A percentile compares a stretch with the other conserved stretches of the same genome.
Conservation (phyloP, 148 eudicot genomes). For the Cornus kousa region DNA sequence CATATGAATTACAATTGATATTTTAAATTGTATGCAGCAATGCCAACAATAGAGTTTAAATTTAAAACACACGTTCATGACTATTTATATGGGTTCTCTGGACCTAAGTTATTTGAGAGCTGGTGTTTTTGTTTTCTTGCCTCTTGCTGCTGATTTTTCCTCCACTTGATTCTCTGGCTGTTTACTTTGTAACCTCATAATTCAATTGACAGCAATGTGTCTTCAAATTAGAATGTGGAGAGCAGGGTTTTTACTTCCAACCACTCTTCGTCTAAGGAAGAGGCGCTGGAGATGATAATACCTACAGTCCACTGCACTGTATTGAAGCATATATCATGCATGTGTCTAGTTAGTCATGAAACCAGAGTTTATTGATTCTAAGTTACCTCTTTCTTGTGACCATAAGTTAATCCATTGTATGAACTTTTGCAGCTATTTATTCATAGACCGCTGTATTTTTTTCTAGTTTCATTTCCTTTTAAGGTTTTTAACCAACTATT, state of each 20-base stretch:
- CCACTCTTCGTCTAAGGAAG: background rate
- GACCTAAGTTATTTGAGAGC: too few species aligned
- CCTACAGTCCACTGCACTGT: background rate
- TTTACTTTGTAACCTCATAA: background rate
- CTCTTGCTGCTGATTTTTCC: background rate
- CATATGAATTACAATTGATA: background rate
- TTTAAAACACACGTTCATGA: background rate
- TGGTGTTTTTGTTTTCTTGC: background rate
- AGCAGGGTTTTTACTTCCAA: background rate
- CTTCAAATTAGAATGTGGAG: background rate
- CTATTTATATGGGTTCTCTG: background rate
- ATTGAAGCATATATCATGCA: background rate
- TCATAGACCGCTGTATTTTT: background rate
- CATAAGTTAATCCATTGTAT: background rate
- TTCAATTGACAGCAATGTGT: background rate
- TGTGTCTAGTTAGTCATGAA: background rate
- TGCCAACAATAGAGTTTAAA: too few species aligned
- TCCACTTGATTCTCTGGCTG: background rate
- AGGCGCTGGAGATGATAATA: background rate
- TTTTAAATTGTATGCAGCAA: too few species aligned
- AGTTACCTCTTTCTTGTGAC: background rate
- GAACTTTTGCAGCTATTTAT: background rate
- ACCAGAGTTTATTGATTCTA: background rate
- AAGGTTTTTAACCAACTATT: background rate
- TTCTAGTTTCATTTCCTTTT: background rate